These are phyloP conservation scores for Talaromyces sp. DNA, from an alignment of 2,329 filamentous ascomycete genomes.

Conservation along the genomic window DNA sequence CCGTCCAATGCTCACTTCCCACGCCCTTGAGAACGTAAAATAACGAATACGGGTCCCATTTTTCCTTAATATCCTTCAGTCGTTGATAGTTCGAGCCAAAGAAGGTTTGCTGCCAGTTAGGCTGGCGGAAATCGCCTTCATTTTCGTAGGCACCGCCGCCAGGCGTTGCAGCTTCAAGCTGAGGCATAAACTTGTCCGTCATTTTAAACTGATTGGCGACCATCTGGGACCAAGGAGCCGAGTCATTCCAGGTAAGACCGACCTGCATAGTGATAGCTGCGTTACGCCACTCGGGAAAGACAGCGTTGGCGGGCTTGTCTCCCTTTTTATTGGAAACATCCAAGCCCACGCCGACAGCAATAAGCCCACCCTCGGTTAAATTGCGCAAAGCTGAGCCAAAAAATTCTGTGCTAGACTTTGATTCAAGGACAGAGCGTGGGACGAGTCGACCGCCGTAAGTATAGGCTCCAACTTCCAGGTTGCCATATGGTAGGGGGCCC, in stretches of 20 bases:
- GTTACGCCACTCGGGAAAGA: background rate
- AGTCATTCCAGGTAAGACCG: background rate
- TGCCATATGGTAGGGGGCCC: background rate
- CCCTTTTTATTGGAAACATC: background rate
- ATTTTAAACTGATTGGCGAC: constrained; percentile 1
- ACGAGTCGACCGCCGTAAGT: background rate
- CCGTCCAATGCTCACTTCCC: constrained; percentile 3
- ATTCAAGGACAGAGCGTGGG: background rate
- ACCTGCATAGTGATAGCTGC: background rate
- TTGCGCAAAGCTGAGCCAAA: background rate
- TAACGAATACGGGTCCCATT: constrained; percentile 21
- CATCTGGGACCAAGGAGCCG: background rate
- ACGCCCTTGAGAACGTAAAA: constrained; percentile 9
- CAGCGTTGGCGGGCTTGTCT: background rate
- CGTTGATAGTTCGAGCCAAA: constrained; percentile 21
- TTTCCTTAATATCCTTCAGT: constrained; percentile 22
- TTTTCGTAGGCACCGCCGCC: constrained; percentile 16
- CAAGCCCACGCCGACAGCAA: background rate
- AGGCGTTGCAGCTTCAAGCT: constrained; percentile 6
- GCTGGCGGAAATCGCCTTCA: constrained; percentile 16
- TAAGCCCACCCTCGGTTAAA: background rate
- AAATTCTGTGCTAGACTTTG: background rate
- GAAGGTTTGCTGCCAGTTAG: constrained; percentile 18
- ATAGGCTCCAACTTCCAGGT: background rate
- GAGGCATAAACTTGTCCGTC: constrained; percentile 1